A percentile compares a stretch with the other conserved stretches of the same genome.
phyloP scores from a whole-genome alignment of 2,329 filamentous ascomycete genomes.

The Neopestalotiopsis rosae region DNA sequence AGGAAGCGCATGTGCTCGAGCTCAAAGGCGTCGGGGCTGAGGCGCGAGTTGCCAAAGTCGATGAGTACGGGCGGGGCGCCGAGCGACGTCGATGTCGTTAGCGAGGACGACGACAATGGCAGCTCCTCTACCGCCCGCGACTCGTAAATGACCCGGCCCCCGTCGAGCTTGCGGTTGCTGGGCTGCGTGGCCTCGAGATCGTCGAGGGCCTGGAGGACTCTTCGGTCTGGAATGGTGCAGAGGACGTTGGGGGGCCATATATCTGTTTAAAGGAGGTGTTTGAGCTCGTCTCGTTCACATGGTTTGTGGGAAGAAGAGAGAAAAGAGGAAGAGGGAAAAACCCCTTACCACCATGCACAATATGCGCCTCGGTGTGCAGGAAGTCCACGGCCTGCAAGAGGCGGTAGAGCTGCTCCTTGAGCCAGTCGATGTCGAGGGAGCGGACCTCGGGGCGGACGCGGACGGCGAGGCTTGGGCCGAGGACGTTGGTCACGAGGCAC shows the following conservation, averaged over 20 bases:
- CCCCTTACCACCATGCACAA: conserved; percentile 26
- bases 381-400: conserved; percentile 27
- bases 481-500: conserved; percentile 6
- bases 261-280: neutral
- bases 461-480: neutral
- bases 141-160: conserved; percentile 11
- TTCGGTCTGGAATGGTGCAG: conserved; percentile 8
- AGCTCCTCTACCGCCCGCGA: neutral
- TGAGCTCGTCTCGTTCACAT: neutral
- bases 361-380: conserved; percentile 22
- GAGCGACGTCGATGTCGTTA: too few relatives aligned
- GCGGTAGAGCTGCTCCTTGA: conserved; percentile 29
- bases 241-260: conserved; percentile 14
- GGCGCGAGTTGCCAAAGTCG: conserved; percentile 16
- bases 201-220: conserved; percentile 10
- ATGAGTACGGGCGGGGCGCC: conserved; percentile 13
- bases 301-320: neutral
- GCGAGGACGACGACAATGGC: neutral
- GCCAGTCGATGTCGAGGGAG: conserved; percentile 28
- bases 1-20: neutral
- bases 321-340: conserved; percentile 2
- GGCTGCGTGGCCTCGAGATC: conserved; percentile 6
- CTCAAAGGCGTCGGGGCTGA: neutral
- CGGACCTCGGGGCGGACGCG: neutral
- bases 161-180: conserved; percentile 4